Evolutionary conservation across 2,329 filamentous ascomycete species (phyloP), one percentile per base, ranked within the genome.

Genomic region (Coniella lustricola): DNA sequence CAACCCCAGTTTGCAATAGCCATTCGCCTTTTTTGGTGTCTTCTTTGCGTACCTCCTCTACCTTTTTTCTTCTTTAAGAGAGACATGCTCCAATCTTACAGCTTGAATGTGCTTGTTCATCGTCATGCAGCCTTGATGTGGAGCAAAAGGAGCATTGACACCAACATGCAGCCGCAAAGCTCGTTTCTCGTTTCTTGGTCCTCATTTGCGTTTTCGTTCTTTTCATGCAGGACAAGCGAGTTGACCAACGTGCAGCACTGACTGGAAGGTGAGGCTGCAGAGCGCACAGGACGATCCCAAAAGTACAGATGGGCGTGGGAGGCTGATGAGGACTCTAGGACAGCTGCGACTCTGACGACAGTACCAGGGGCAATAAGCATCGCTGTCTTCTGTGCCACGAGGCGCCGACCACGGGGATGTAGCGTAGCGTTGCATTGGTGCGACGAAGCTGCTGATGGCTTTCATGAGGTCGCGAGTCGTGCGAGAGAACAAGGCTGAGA

Each of bases 291-390:
- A 18, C 3, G 13, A 22, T 32, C 18, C 41, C 18, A 16, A 44
- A 44, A 35, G 20, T 32, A 31, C 41, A 36, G 41, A 20, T 44
- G 41, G 18, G 29, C 32, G 35, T 5, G 25, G 5, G 25, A 29
- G 25, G 25, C 25, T 29, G 25, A 10, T 29, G 25, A 33, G 16
- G 18, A 25, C 13, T 17, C n/a, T 12, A 33, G 40, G 25, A 2
- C 32, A 17, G 32, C 31, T 42, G 40, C 29, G 40, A 42, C 40
- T 25, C 29, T 42, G 40, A 3, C 29, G 3, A 14, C 31, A 34
- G 32, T 18, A 17, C 22, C 12, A 44, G 41, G 41, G 35, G 34
- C 32, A 35, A 44, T 34, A 44, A 25, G 41, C 41, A 25, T 44
- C 41, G 14, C n/a, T 29, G 29, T 2, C 25, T 16, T 33, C 12